Base-by-base conservation (phyloP, 2,329 filamentous ascomycete genomes). In the Neonectria neomacrospora region DNA sequence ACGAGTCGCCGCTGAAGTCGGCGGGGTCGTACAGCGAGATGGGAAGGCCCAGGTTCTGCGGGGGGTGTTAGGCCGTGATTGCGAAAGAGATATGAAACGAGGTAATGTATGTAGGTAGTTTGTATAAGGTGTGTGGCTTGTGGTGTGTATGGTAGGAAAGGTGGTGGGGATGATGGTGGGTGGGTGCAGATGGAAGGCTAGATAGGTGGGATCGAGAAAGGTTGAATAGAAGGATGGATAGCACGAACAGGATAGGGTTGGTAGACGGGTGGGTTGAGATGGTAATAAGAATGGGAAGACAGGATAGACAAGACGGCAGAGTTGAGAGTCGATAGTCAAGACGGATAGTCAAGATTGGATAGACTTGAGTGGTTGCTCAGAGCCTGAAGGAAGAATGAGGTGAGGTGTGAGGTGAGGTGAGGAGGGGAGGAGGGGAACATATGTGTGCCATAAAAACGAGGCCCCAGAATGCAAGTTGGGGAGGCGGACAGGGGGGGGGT, bases 1-100 rank as follows among this genome's bases (percentile, higher is more conserved):
- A 70, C 37, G 71, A 73, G 45, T 73, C 71, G 52, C 71, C 71
- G 56, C 71, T 73, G 60, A 73, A 73, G 61, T 73, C 71, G 53
- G 71, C 66, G 58, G 71, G 71, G 63, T 73, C 71, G 71, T 73
- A 73, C 58, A 73, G 71, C 28, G 68, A 71, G 54, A 63, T 41
- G 58, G 68, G 61, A 54, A 71, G 57, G 60, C 62, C 63, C 28
- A 72, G 55, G 37, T 67, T 64, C 71, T 73, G 45, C 56, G 11
- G 62, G 51, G 44, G 47, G n/a, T 63, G 71, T 72, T 66, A 73
- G 70, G 56, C 18, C 28, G 42, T 54, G 34, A 56, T 54, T 58
- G 59, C 18, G 16, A 10, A 51, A 51, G 39, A 61, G 42, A 42
- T 39, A 45, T 44, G 41, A 23, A 60, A 42, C 37, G 32, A 54